Percentiles rank a stretch among this genome's conserved stretches.
These are phyloP conservation scores for Yamadazyma nakazawae DNA, from an alignment of 805 yeast species.

Conservation along the genomic window DNA sequence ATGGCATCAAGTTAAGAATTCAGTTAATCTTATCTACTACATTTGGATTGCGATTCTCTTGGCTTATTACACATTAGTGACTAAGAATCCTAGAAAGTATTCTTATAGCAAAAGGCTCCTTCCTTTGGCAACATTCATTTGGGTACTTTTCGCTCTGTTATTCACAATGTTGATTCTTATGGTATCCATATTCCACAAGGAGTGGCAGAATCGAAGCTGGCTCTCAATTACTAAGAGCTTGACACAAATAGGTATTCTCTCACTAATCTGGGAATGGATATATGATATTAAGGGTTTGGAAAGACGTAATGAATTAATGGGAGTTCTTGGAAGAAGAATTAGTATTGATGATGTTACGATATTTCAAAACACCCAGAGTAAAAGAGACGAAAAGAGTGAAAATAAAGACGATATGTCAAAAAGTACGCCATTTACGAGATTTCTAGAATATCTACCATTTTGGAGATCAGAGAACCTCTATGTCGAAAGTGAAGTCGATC, in stretches of 20 bases:
- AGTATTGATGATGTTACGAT: conserved; percentile 42
- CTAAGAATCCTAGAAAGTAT: conserved; percentile 35
- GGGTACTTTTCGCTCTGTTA: conserved; percentile 40
- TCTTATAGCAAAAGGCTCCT: conserved; percentile 46
- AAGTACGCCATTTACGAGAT: background rate
- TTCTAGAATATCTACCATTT: background rate
- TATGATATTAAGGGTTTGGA: conserved; percentile 51
- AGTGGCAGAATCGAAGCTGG: conserved; percentile 49
- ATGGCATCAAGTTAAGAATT: conserved; percentile 24
- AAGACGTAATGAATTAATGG: conserved; percentile 47
- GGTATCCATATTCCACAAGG: conserved; percentile 23
- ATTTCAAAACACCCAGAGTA: conserved; percentile 3
- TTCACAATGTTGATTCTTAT: conserved; percentile 24
- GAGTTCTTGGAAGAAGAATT: conserved; percentile 59
- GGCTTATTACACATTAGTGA: conserved; percentile 32
- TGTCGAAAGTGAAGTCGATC: conserved; percentile 11
- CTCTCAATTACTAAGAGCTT: conserved; percentile 40
- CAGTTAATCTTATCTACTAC: conserved; percentile 25
- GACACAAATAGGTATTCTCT: conserved; percentile 47
- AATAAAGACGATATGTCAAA: background rate
- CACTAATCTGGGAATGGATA: conserved; percentile 67
- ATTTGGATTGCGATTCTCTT: conserved; percentile 34
- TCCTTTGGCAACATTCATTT: conserved; percentile 47
- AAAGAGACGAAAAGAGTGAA: background rate
- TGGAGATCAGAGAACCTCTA: conserved; percentile 6